A percentile compares a stretch with the other conserved stretches of the same genome.
Conservation (phyloP, 306 rosid genomes). For the Macrotyloma uniflorum region DNA sequence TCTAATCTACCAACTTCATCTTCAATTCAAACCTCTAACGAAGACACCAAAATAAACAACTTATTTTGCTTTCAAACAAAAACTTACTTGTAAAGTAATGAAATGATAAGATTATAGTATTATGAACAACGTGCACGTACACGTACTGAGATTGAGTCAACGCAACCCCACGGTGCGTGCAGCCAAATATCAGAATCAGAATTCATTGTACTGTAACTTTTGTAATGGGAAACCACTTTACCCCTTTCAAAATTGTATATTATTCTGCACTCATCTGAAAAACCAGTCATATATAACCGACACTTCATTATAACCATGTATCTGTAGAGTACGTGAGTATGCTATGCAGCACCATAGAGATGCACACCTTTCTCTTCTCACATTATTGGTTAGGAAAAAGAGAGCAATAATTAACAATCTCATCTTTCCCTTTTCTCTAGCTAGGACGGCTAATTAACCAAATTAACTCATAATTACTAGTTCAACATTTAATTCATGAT, state of each 20-base stretch:
- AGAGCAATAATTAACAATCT: not conserved
- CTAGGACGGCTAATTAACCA: not conserved
- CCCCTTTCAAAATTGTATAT: not conserved
- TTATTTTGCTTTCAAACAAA: not conserved
- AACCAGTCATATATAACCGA: not conserved
- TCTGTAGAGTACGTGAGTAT: not conserved
- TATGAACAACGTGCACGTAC: not conserved
- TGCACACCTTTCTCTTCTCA: not conserved
- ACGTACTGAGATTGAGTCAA: slow-evolving; percentile 44
- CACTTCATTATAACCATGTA: not conserved
- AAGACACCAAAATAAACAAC: not conserved
- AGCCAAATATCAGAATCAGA: not conserved
- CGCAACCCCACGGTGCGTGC: slow-evolving; percentile 41
- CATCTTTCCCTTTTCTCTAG: not conserved
- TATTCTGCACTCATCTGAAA: not conserved
- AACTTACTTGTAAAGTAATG: not conserved
- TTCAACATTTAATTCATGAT: not conserved
- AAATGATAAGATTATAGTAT: not conserved
- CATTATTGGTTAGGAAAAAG: not conserved
- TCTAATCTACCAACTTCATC: not conserved
- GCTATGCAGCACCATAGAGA: not conserved
- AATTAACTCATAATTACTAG: not conserved
- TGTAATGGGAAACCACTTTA: slow-evolving; percentile 1
- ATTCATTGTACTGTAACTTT: slow-evolving; percentile 8
- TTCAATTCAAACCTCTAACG: slow-evolving; percentile 3